A percentile compares a stretch with the other conserved stretches of the same genome.
These are phyloP conservation scores for Xylaria telfairii DNA, from an alignment of 495 filamentous ascomycete genomes.

Conservation along the genomic window DNA sequence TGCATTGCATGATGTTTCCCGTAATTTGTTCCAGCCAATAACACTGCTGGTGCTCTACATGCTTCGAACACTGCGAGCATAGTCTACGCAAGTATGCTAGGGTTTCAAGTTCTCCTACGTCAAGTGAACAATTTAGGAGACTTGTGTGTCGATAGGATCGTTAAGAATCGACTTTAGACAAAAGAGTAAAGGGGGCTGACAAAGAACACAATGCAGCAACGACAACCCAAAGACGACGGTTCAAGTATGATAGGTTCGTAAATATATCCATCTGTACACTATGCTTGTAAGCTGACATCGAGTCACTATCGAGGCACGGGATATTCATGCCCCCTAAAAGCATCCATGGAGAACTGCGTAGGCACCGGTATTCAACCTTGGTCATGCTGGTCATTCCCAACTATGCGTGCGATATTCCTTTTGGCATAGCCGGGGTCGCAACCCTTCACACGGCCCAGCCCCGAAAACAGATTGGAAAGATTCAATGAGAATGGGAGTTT, in stretches of 20 bases:
- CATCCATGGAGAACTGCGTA: neutral
- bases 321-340: neutral
- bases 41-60: neutral
- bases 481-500: neutral
- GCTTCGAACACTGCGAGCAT: neutral
- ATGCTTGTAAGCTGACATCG: constrained; percentile 22
- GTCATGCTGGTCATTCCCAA: neutral
- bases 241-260: neutral
- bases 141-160: neutral
- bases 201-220: neutral
- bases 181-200: constrained; percentile 6
- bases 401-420: neutral
- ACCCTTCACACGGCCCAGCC: neutral
- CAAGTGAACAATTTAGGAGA: neutral
- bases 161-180: neutral
- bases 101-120: neutral
- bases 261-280: neutral
- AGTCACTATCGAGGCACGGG: neutral
- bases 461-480: neutral
- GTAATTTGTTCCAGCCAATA: neutral
- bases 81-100: neutral
- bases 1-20: neutral
- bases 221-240: neutral
- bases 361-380: neutral
- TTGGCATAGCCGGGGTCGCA: neutral